Evolutionary conservation across 805 yeast species (phyloP), one percentile per base, ranked within the genome.

Genomic region (Yarrowia keelungensis): DNA sequence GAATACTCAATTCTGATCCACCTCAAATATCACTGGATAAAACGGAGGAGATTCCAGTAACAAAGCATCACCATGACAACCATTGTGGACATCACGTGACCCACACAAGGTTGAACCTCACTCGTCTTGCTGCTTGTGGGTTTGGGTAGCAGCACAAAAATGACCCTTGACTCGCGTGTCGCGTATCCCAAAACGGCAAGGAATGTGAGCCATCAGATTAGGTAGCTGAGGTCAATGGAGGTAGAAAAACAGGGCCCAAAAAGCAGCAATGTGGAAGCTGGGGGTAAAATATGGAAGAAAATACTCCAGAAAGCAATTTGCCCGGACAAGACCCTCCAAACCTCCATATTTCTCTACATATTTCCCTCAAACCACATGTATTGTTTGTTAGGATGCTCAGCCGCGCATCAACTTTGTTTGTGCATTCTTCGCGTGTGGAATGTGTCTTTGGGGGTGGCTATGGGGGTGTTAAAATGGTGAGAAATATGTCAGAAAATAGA

Each of bases 141-240:
- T 56, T 26, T 41, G 47, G 62, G 62, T 41, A 12, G 8, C 14
- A 35, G 61, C 56, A 41, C 45, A 38, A 56, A 22, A 26, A 26
- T 56, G 50, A 56, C 64, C 64, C 64, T 56, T 56, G 49, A 41
- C 64, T 56, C 64, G 49, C 64, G 64, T 56, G 64, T 56, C 64
- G 64, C 64, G 49, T 56, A 26, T 43, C 64, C 64, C 64, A 56
- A 56, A 26, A 4, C 64, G 64, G 64, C 41, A 42, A 42, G 64
- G 64, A 56, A 56, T 56, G 64, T 56, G 64, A 43, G 49, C 64
- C 39, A 56, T 56, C 64, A 53, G 59, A 38, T 53, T 53, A 22
- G 59, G 59, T 26, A 26, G 32, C 32, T 26, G 32, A 26, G 32
- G 32, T 26, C 32, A 26, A 26, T 26, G 32, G 19, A 26, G 32